phyloP scores from a whole-genome alignment of 345 rosid genomes.

The Hibiscus tridactylites region DNA sequence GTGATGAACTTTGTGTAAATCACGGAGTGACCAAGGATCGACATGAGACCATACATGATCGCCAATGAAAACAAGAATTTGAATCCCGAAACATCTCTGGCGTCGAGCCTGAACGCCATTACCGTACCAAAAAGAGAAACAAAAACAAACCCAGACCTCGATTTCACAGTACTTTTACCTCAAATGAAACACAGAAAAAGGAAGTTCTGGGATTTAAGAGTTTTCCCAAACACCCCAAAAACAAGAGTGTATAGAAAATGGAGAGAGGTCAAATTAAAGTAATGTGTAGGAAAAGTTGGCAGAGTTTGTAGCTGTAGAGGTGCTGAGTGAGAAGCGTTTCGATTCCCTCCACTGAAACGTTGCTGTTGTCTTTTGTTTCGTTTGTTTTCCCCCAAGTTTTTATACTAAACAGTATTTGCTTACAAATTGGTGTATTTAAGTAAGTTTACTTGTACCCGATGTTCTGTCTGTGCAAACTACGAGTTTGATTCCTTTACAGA shows the following conservation, averaged over 20 bases:
- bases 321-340: no score
- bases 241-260: neutral
- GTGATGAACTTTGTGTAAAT: slow-evolving; percentile 53
- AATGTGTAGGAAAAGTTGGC: neutral
- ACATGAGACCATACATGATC: slow-evolving; percentile 56
- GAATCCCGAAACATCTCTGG: slow-evolving; percentile 58
- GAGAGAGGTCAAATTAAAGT: neutral
- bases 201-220: neutral
- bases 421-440: no score
- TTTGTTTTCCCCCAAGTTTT: no score
- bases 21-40: slow-evolving; percentile 44
- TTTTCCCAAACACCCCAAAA: neutral
- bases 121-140: neutral
- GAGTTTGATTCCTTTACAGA: no score
- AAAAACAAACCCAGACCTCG: neutral
- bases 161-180: neutral
- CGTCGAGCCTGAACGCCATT: slow-evolving; percentile 51
- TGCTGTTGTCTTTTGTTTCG: no score
- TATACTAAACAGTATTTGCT: no score
- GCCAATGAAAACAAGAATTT: slow-evolving; percentile 46
- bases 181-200: neutral
- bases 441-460: no score
- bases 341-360: no score
- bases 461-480: no score
- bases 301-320: no score